Base-by-base conservation (phyloP, 352 stramenopile species). In the Phytophthora pinifolia region DNA sequence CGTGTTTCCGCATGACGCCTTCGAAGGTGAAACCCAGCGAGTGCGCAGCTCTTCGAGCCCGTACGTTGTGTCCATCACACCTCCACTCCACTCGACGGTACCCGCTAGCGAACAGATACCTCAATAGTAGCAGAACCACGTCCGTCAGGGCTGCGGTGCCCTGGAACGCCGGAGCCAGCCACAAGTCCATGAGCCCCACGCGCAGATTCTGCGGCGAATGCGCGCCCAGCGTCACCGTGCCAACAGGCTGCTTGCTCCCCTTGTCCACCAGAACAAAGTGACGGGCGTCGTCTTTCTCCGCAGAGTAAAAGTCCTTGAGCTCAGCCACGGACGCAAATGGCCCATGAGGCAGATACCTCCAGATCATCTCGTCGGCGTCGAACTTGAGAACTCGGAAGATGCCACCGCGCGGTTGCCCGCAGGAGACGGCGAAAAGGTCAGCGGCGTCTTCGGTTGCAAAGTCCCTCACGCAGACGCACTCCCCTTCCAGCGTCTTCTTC, bases 81-180 rank as follows among this genome's bases (percentile, higher is more conserved):
- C 76, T 70, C 84, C 81, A 95, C 73, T 96, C 88, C 7, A 97
- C 79, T 39, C 88, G 83, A 20, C 88, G 83, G 53, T 96, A 97
- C 10, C 79, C 75, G 6, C 67, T 56, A 7, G 62, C 65, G n/a
- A 95, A 95, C n/a, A 95, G 49, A 33, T 88, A 59, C 45, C 64
- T 66, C 18, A 96, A 64, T 46, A 96, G 31, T 43, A 95, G 47
- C 39, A 92, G 72, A 45, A 94, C 74, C 3, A 67, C 59, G 38
- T 96, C 87, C 6, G 62, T 58, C 25, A 86, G 44, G 20, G 67
- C 73, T 34, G 48, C 9, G 25, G 61, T 52, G 15, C 81, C 79
- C 35, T 93, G 88, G 59, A 90, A 94, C 22, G 86, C 71, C 17
- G 88, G 88, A 20, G 70, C 48, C 42, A 96, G 70, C 87, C 88